Evolutionary conservation across 148 eudicot species (phyloP).

Genomic region (Simmondsia chinensis): DNA sequence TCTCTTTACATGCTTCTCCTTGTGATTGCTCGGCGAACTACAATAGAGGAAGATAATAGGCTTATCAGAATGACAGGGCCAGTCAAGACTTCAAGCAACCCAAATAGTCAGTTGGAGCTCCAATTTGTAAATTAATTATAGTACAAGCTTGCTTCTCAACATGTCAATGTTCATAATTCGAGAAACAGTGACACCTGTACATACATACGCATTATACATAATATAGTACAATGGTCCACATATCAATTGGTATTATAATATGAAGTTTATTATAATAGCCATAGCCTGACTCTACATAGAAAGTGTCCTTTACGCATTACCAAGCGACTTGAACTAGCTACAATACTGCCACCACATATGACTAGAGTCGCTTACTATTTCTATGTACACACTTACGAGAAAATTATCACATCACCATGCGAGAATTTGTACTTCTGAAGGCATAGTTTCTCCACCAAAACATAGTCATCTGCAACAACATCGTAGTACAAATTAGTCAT

Average conservation of each 20-base stretch:
- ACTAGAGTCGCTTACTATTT: too few relatives aligned
- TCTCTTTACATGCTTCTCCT: slow-evolving; percentile 68
- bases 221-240: too few relatives aligned
- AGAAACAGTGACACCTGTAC: too few relatives aligned
- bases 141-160: too few relatives aligned
- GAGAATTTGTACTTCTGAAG: slow-evolving; percentile 69
- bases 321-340: not conserved
- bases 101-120: too few relatives aligned
- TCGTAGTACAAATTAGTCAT: not conserved
- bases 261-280: too few relatives aligned
- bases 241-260: too few relatives aligned
- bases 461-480: slow-evolving; percentile 60
- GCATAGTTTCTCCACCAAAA: slow-evolving; percentile 81
- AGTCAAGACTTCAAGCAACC: slow-evolving; percentile 1
- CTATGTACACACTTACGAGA: slow-evolving; percentile 39
- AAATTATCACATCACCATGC: slow-evolving; percentile 79
- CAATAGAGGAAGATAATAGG: slow-evolving; percentile 1
- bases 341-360: not conserved
- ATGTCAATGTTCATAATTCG: too few relatives aligned
- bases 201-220: too few relatives aligned
- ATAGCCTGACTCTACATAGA: too few relatives aligned
- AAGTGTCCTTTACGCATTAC: too few relatives aligned
- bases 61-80: slow-evolving; percentile 2
- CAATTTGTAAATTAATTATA: too few relatives aligned
- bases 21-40: slow-evolving; percentile 77